phyloP scores from a whole-genome alignment of 768 basidiomycete genomes.

The Amanita exitialis region DNA sequence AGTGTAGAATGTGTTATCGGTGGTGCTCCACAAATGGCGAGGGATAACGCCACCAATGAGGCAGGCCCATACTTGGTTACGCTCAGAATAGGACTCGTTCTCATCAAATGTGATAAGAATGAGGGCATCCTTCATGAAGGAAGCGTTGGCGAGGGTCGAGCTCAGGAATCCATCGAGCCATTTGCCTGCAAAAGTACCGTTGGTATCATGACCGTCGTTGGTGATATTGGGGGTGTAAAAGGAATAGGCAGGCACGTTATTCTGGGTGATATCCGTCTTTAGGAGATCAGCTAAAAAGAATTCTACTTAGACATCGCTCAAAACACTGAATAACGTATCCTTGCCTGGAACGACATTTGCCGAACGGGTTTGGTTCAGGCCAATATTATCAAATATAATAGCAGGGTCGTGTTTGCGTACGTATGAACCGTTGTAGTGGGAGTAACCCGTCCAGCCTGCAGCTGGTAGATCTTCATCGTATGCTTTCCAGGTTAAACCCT shows the following conservation, averaged over 20 bases:
- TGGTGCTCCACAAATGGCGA: constrained; percentile 25
- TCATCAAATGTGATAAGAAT: constrained; percentile 60
- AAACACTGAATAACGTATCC: constrained; percentile 19
- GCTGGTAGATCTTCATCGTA: constrained; percentile 53
- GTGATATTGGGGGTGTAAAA: constrained; percentile 56
- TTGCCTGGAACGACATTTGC: constrained; percentile 49
- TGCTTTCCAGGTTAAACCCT: constrained; percentile 49
- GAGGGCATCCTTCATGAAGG: constrained; percentile 42
- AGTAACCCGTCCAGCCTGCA: constrained; percentile 35
- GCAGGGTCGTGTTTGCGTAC: constrained; percentile 29
- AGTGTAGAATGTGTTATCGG: constrained; percentile 46
- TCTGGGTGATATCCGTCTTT: constrained; percentile 39
- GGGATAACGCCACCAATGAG: constrained; percentile 37
- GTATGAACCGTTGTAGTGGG: constrained; percentile 19
- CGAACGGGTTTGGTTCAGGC: constrained; percentile 28
- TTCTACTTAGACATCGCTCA: no score
- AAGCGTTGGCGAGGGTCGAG: constrained; percentile 37
- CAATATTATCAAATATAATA: constrained; percentile 41
- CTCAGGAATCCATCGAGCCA: constrained; percentile 44
- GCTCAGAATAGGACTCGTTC: constrained; percentile 26
- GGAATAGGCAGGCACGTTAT: constrained; percentile 45
- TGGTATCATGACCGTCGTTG: constrained; percentile 56
- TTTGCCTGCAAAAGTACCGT: constrained; percentile 30
- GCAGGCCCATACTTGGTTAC: constrained; percentile 37
- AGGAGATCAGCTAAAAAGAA: constrained; percentile 13